Evolutionary conservation across 768 basidiomycete species (phyloP).

Genomic region (Tulasnella calospora): DNA sequence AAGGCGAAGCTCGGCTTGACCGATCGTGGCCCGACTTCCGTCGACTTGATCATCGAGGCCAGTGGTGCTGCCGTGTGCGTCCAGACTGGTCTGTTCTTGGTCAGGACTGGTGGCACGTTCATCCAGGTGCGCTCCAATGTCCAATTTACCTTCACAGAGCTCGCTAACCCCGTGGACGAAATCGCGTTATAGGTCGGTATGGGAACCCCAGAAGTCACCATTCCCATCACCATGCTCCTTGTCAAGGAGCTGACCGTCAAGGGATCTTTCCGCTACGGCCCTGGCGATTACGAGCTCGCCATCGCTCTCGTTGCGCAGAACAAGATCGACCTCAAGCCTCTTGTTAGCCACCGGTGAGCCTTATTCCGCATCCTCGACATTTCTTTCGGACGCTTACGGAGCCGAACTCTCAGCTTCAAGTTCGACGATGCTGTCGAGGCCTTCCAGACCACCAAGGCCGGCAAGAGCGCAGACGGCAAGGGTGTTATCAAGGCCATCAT

Average conservation of each 20-base stretch:
- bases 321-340: slow-evolving; percentile 77
- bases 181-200: slow-evolving; percentile 19
- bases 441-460: slow-evolving; percentile 72
- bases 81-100: slow-evolving; percentile 74
- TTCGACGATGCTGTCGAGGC: slow-evolving; percentile 76
- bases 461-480: slow-evolving; percentile 82
- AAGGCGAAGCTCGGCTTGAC: slow-evolving; percentile 58
- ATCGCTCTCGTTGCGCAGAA: slow-evolving; percentile 79
- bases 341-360: slow-evolving; percentile 78
- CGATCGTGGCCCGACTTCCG: slow-evolving; percentile 61
- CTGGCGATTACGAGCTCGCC: slow-evolving; percentile 80
- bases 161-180: background rate
- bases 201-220: slow-evolving; percentile 65
- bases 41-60: slow-evolving; percentile 87
- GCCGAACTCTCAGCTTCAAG: slow-evolving; percentile 47
- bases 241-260: slow-evolving; percentile 76
- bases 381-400: background rate
- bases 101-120: slow-evolving; percentile 58
- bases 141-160: background rate
- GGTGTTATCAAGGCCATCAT: slow-evolving; percentile 87
- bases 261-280: slow-evolving; percentile 87
- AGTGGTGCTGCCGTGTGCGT: slow-evolving; percentile 91
- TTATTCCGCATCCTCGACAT: background rate
- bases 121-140: slow-evolving; percentile 6
- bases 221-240: slow-evolving; percentile 66